Conservation (phyloP, 2,329 filamentous ascomycete species). For the Cladosporium phlei region DNA sequence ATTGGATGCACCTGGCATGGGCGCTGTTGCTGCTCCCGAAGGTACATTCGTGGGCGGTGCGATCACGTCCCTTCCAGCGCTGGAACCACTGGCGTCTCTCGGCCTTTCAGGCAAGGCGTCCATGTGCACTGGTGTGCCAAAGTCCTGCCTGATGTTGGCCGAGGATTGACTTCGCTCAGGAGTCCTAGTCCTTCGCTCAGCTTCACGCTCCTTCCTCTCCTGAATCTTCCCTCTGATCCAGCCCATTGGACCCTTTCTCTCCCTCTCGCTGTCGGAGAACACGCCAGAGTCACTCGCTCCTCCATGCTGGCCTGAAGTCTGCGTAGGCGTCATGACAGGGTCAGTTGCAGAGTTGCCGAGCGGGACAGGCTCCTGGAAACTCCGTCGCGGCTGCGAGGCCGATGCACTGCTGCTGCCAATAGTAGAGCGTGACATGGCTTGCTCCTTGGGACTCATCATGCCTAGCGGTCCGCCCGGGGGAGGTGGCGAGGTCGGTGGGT, state of each 20-base stretch:
- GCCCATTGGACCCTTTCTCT: slow-evolving; percentile 58
- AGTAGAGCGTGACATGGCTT: slow-evolving; percentile 29
- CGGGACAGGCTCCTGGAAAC: slow-evolving; percentile 28
- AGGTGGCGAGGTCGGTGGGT: slow-evolving; percentile 22
- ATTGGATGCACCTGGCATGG: background rate
- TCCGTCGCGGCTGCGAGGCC: slow-evolving; percentile 22
- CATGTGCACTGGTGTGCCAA: slow-evolving; percentile 6
- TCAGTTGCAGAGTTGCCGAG: slow-evolving; percentile 21
- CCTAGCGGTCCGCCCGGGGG: slow-evolving; percentile 20
- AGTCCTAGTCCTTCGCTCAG: slow-evolving; percentile 41
- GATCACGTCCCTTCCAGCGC: background rate
- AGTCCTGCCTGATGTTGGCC: slow-evolving; percentile 9
- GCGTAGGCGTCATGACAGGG: slow-evolving; percentile 13
- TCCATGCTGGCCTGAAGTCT: slow-evolving; percentile 13
- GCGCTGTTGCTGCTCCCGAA: background rate
- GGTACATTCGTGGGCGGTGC: background rate
- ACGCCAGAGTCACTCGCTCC: slow-evolving; percentile 23
- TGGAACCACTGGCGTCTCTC: background rate
- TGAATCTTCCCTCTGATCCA: slow-evolving; percentile 63
- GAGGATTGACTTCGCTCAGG: slow-evolving; percentile 30
- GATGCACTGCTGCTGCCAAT: slow-evolving; percentile 27
- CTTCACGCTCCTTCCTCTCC: slow-evolving; percentile 52
- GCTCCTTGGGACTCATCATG: slow-evolving; percentile 27
- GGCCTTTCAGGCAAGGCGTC: background rate
- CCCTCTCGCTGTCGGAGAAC: slow-evolving; percentile 36